Evolutionary conservation across 805 yeast genomes (phyloP).

Genomic region (Nakazawaea ambrosiae): DNA sequence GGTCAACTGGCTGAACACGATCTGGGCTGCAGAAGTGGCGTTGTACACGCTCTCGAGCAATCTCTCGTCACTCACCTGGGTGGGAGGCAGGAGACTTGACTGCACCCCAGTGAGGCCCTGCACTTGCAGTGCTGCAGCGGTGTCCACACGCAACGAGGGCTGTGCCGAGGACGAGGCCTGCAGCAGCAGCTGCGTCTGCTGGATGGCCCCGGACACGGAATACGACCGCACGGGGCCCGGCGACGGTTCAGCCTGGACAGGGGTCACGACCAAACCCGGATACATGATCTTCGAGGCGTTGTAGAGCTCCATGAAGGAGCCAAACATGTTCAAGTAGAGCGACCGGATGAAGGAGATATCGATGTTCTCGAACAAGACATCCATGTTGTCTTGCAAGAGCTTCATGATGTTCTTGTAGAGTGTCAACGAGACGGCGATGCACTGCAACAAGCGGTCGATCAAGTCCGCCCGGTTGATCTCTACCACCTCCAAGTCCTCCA

Average conservation of each 20-base stretch:
- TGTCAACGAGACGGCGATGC: constrained; percentile 28
- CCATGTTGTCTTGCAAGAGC: constrained; percentile 39
- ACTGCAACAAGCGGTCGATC: constrained; percentile 23
- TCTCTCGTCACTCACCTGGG: constrained; percentile 40
- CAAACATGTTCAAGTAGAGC: constrained; percentile 52
- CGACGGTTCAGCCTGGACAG: not conserved
- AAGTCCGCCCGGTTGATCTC: constrained; percentile 16
- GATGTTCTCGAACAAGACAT: constrained; percentile 42
- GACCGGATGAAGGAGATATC: constrained; percentile 62
- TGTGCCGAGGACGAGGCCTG: constrained; percentile 1
- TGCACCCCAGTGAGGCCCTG: not conserved
- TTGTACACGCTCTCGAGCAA: constrained; percentile 55
- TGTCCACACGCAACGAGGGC: constrained; percentile 13
- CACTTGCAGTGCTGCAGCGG: constrained; percentile 6
- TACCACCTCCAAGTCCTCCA: constrained; percentile 45
- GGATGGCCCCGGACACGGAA: not conserved
- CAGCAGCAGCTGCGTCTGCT: no score
- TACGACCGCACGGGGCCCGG: not conserved
- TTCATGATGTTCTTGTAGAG: constrained; percentile 47
- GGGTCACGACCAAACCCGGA: constrained; percentile 16
- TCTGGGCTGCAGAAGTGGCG: constrained; percentile 64
- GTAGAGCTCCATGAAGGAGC: constrained; percentile 58
- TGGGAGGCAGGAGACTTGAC: constrained; percentile 6
- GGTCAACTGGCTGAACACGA: constrained; percentile 71
- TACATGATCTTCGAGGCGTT: constrained; percentile 52